Evolutionary conservation across 345 rosid genomes (phyloP), one percentile per base, ranked within the genome.

Genomic region (Ceriops tagal): DNA sequence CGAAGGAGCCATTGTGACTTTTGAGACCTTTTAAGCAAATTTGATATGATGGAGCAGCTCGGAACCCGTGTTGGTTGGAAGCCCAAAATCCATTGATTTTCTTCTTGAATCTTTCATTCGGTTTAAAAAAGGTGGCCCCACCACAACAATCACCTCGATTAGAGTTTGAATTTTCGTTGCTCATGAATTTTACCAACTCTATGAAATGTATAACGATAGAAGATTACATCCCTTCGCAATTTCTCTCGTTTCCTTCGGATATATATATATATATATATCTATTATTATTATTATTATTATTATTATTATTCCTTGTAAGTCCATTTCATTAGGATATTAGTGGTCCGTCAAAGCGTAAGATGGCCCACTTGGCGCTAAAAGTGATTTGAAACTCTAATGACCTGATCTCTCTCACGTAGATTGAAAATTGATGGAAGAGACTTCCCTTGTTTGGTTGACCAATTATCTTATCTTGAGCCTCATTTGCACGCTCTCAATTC

Each of bases 361-460:
- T 63, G 18, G 24, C 21, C 11, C 11, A 30, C 71, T 73, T 26
- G 64, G 80, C 69, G 73, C 76, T 73, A 56, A 70, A 70, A 76
- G 70, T 10, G 3, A 64, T 73, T 78, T 67, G 49, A 75, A 75
- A 24, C 22, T 31, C 39, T 10, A 18, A 53, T 51, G 43, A 63
- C 47, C 53, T 24, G 6, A 21, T 47, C 31, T 35, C 20, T 52
- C 20, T 52, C 47, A 28, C 32, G 5, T 10, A 7, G 30, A 63
- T 70, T 65, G 2, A 65, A 71, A 53, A 26, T 71, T 68, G 70
- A 62, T 70, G 31, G 15, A 55, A 9, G 24, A 31, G 35, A 19
- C 21, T 22, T 21, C 21, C 26, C 11, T 26, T 31, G 9, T 28
- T 39, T 24, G 9, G n/a, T 28, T 31, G 53, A 49, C 49, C 49